Evolutionary conservation across 2,329 filamentous ascomycete species (phyloP), one percentile per base, ranked within the genome.

Genomic region (Decorospora gaudefroyi): DNA sequence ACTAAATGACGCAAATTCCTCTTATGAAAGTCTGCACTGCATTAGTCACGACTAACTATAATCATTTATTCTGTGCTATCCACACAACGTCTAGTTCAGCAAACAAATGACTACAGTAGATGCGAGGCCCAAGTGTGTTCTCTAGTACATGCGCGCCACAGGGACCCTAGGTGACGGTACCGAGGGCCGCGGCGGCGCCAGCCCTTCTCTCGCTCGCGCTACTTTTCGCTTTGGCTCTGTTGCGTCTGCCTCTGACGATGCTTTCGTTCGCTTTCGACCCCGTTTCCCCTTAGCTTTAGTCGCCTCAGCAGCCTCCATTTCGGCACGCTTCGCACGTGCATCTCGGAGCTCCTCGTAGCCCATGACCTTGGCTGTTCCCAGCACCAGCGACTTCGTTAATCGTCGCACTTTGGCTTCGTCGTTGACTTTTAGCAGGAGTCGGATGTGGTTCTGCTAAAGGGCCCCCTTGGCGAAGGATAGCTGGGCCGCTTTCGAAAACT

Each of bases 341-440:
- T 52, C 49, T 29, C 46, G 22, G 11, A 63, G 51, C 19, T 63
- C 49, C 32, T 59, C 42, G 44, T 55, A 64, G 38, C 49, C 49
- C 43, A 64, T 60, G 11, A 65, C 52, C 37, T 47, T 57, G 15
- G 47, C 58, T 35, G 42, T 57, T 12, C 51, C 60, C 42, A 63
- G 40, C 30, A 65, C 39, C 17, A 37, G 16, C 31, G 59, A 52
- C 41, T 49, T 60, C 18, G 60, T 59, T 18, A 48, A 53, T 42
- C 52, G 45, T 39, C 53, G 51, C 27, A 32, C 33, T 48, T 64
- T 67, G 28, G 55, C 49, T 57, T 65, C 49, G 46, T 64, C 59
- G 40, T 65, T 62, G 10, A 64, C 57, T 37, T 36, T 52, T n/a
- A 41, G 38, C 23, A 69, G 56, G 48, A 64, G 53, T 38, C 46